Percentiles rank a stretch among this genome's conserved stretches.
These are phyloP conservation scores for Tulasnella sp. DNA, from an alignment of 768 basidiomycete species.

Conservation along the genomic window DNA sequence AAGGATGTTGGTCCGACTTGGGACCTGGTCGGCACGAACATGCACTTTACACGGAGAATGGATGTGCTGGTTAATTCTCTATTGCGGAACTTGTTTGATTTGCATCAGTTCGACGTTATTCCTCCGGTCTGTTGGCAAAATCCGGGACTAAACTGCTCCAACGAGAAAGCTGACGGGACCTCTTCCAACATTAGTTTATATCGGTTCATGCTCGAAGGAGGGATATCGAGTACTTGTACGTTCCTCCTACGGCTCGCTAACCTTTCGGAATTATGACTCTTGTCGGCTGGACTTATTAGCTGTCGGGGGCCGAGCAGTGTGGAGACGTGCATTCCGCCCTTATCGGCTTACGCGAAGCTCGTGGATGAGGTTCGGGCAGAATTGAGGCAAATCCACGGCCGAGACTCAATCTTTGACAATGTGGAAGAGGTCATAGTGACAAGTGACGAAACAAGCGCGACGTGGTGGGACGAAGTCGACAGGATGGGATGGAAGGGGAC, in stretches of 20 bases:
- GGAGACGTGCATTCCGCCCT: neutral
- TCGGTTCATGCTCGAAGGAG: neutral
- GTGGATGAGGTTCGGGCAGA: slow-evolving; percentile 7
- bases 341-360: neutral
- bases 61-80: neutral
- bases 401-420: neutral
- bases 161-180: neutral
- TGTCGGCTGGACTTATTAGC: neutral
- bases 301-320: neutral
- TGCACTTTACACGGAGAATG: neutral
- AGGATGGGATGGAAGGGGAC: slow-evolving; percentile 1
- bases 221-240: neutral
- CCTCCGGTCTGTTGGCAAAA: neutral
- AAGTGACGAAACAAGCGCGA: slow-evolving; percentile 8
- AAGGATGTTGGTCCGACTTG: slow-evolving; percentile 17
- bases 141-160: neutral
- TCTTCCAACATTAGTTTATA: neutral
- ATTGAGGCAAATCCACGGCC: neutral
- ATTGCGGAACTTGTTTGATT: neutral
- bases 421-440: slow-evolving; percentile 6
- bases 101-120: neutral
- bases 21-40: slow-evolving; percentile 12
- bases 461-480: neutral
- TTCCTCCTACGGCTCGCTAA: neutral
- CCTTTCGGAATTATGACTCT: neutral